These are phyloP conservation scores for Megacollybia platyphylla DNA, from an alignment of 1,284 basidiomycete species.

Conservation along the genomic window DNA sequence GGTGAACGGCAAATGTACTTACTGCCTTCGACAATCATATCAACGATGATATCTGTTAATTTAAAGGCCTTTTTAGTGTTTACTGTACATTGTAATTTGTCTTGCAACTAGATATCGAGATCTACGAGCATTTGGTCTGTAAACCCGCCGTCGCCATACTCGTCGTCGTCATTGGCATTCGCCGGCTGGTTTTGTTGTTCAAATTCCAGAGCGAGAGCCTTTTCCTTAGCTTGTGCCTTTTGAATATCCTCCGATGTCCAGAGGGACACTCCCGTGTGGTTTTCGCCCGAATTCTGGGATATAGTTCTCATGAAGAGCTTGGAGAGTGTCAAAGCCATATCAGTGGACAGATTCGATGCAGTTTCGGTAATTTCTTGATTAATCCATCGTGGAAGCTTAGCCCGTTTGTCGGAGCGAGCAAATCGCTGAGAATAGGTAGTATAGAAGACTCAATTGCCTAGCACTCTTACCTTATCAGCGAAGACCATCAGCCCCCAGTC, in stretches of 20 bases:
- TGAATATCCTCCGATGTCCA: constrained; percentile 88
- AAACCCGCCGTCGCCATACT: constrained; percentile 63
- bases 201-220: constrained; percentile 36
- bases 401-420: constrained; percentile 91
- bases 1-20: constrained; percentile 26
- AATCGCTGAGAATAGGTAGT: constrained; percentile 59
- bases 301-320: constrained; percentile 97
- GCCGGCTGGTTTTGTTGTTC: constrained; percentile 23
- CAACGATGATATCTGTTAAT: not conserved
- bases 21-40: constrained; percentile 17
- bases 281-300: constrained; percentile 93
- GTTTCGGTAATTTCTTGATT: constrained; percentile 99
- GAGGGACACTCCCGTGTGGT: constrained; percentile 86
- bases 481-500: constrained; percentile 99
- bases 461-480: constrained; percentile 79
- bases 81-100: constrained; percentile 3
- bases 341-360: constrained; percentile 93
- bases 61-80: constrained; percentile 1
- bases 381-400: constrained; percentile 97
- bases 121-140: constrained; percentile 54
- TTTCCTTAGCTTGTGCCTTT: constrained; percentile 70
- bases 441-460: not conserved
- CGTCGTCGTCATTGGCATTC: constrained; percentile 36
- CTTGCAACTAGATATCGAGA: constrained; percentile 25
- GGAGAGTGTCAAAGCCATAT: constrained; percentile 94